Evolutionary conservation across 1,139 yeast species (phyloP), one percentile per base, ranked within the genome.

Genomic region (Diutina ranongensis): DNA sequence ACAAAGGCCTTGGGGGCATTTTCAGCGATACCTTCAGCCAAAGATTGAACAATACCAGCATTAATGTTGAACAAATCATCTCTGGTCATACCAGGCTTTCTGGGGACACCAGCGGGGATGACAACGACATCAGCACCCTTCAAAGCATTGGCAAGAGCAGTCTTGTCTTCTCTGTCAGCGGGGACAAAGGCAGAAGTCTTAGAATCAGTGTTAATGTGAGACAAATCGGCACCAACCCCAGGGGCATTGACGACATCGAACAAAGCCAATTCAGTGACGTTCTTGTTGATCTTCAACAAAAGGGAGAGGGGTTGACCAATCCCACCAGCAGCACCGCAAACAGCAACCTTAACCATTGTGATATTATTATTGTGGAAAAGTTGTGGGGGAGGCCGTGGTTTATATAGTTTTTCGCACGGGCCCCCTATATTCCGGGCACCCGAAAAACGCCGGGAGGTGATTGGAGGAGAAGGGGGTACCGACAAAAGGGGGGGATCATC

Each of bases 321-420:
- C 18, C 55, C 55, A 27, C 55, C 55, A 46, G 54, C 55, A 40
- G 55, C 55, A 25, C 55, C 55, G 35, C 53, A 51, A 32, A 52
- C 53, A 35, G 55, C 49, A 32, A 52, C 55, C 45, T 52, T 52
- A 25, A 38, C 42, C 42, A 38, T 36, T 25, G 31, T 13, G n/a
- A 20, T 13, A 12, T 16, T 15, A 3, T 34, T 9, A n/a, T n/a
- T 16, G 21, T 34, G 13, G 25, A 25, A 9, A 34, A 16, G 4
- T 34, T 25, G 42, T 25, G 42, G 42, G 42, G 19, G 42, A 3
- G 19, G 7, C 28, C 28, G 42, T 27, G 22, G 7, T 25, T 21
- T 38, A 38, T 38, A 38, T 27, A 25, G 28, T 25, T 25, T 25
- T 25, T 25, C 28, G 28, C 28, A 5, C 10, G 9, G 5, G 5